phyloP scores from a whole-genome alignment of 305 asterid genomes.

The Fraxinus nigra region DNA sequence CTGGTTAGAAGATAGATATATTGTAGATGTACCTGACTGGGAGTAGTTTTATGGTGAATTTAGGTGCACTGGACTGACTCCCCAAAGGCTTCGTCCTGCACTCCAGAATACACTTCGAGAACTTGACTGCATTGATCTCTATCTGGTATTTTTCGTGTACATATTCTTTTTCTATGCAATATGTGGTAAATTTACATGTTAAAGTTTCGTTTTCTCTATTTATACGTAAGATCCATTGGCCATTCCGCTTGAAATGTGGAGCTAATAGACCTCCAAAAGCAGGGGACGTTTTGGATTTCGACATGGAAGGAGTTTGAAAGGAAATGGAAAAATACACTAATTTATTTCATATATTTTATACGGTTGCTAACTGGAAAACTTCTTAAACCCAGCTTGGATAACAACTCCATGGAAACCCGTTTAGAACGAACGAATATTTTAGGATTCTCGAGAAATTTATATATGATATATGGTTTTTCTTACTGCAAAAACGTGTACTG shows the following conservation, averaged over 20 bases:
- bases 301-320: constrained; percentile 73
- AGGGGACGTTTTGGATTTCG: constrained; percentile 57
- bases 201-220: neutral
- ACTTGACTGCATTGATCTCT: constrained; percentile 67
- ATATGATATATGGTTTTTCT: neutral
- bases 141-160: constrained; percentile 37
- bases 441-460: neutral
- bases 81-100: constrained; percentile 62
- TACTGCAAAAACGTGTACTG: constrained; percentile 50
- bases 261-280: constrained; percentile 54
- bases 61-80: constrained; percentile 60
- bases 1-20: neutral
- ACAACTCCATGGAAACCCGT: neutral
- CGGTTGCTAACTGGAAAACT: no score
- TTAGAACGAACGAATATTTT: neutral
- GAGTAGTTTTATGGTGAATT: neutral
- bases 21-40: neutral
- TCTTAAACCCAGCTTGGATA: no score
- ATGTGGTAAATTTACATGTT: neutral
- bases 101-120: constrained; percentile 46
- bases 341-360: no score
- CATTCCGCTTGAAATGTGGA: constrained; percentile 60
- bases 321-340: constrained; percentile 66
- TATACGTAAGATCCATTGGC: constrained; percentile 60
- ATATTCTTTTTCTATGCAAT: neutral